Evolutionary conservation across 2,329 filamentous ascomycete genomes (phyloP).

Genomic region (Hypoxylon sp.): DNA sequence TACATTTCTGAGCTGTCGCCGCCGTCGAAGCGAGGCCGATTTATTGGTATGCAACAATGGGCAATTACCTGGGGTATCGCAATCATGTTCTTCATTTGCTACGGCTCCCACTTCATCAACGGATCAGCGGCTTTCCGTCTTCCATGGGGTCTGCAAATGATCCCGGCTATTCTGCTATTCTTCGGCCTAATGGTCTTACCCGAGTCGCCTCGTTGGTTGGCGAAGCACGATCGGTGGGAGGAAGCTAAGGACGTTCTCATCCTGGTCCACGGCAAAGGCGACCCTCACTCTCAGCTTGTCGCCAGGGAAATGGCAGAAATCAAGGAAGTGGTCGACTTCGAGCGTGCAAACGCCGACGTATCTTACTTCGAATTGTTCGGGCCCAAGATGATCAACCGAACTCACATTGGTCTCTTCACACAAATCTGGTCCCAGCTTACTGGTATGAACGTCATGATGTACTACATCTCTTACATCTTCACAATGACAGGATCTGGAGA

Average conservation of each 20-base stretch:
- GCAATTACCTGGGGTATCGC: conserved; percentile 64
- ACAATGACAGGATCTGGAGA: conserved; percentile 77
- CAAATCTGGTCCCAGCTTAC: conserved; percentile 84
- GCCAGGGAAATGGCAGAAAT: conserved; percentile 79
- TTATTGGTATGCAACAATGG: conserved; percentile 63
- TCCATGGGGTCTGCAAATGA: conserved; percentile 64
- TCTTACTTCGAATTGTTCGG: conserved; percentile 80
- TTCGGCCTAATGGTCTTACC: conserved; percentile 61
- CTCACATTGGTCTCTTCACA: conserved; percentile 78
- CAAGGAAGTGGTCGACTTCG: conserved; percentile 79
- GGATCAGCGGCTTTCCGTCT: conserved; percentile 65
- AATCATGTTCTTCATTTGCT: conserved; percentile 65
- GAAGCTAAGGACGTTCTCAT: conserved; percentile 64
- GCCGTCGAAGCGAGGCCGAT: conserved; percentile 61
- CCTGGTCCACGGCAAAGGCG: conserved; percentile 75
- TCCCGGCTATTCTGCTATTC: conserved; percentile 61
- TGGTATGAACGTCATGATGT: conserved; percentile 83
- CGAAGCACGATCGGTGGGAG: conserved; percentile 64
- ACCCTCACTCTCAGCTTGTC: conserved; percentile 76
- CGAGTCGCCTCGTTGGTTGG: conserved; percentile 67
- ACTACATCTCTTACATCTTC: conserved; percentile 79
- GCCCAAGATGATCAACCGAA: conserved; percentile 81
- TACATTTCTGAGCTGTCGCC: conserved; percentile 76
- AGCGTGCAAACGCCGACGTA: conserved; percentile 77
- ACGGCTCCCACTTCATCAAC: conserved; percentile 61